Conservation (phyloP, 139 green algal genomes). For the Chlamydomonas incerta region DNA sequence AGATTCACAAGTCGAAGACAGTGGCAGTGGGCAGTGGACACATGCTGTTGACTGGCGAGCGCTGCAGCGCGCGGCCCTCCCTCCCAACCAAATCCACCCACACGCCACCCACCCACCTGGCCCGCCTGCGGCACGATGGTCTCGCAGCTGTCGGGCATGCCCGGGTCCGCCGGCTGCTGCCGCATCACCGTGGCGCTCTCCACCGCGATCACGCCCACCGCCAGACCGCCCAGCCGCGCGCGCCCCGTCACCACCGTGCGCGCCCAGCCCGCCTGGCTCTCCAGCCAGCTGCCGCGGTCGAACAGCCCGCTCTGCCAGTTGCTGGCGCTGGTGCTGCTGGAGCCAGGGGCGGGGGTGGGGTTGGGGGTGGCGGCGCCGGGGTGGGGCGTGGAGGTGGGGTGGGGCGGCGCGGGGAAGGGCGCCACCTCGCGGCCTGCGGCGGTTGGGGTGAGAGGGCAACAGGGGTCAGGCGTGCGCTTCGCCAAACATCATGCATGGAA, state of each 20-base stretch:
- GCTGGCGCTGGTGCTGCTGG: neutral
- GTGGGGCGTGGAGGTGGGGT: constrained; percentile 5
- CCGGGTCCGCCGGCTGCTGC: constrained; percentile 93
- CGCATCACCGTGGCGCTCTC: constrained; percentile 88
- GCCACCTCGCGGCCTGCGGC: neutral
- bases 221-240: constrained; percentile 92
- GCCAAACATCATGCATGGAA: no score
- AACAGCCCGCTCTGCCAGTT: constrained; percentile 88
- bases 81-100: neutral
- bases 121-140: constrained; percentile 79
- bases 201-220: constrained; percentile 95
- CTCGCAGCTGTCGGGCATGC: constrained; percentile 82
- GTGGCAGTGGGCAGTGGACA: no score
- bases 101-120: constrained; percentile 9
- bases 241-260: constrained; percentile 93
- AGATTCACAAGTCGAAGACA: no score
- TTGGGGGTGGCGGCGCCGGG: neutral
- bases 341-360: neutral
- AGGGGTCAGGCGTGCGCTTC: no score
- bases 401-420: neutral
- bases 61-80: no score
- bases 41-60: no score
- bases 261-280: constrained; percentile 91
- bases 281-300: constrained; percentile 88
- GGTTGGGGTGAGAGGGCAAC: no score